Evolutionary conservation across 2,329 filamentous ascomycete genomes (phyloP).

Genomic region (Fusarium sambucinum): DNA sequence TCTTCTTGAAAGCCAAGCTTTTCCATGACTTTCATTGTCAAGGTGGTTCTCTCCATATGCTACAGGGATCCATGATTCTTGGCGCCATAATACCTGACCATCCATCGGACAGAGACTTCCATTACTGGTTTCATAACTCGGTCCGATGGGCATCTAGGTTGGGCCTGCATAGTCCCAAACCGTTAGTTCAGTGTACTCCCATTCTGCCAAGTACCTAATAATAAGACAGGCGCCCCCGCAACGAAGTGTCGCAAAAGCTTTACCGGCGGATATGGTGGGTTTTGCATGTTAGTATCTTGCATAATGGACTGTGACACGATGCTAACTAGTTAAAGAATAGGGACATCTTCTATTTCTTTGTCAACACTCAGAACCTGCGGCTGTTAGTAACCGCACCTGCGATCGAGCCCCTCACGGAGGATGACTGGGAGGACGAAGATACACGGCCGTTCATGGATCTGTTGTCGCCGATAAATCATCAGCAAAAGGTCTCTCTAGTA

Average conservation of each 20-base stretch:
- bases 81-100: constrained; percentile 25
- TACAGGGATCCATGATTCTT: constrained; percentile 34
- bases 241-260: constrained; percentile 2
- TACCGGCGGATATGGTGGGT: constrained; percentile 38
- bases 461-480: neutral
- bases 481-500: constrained; percentile 20
- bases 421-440: constrained; percentile 34
- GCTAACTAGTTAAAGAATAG: neutral
- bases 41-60: constrained; percentile 1
- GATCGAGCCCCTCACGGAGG: neutral
- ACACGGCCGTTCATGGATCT: neutral
- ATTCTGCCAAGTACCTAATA: accelerated
- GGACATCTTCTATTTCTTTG: constrained; percentile 30
- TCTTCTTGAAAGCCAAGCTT: constrained; percentile 35
- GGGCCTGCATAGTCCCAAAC: constrained; percentile 9
- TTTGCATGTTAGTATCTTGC: constrained; percentile 20
- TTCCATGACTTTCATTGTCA: constrained; percentile 39
- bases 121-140: constrained; percentile 40
- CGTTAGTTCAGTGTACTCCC: neutral
- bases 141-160: constrained; percentile 21
- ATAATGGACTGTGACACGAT: accelerated
- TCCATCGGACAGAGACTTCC: constrained; percentile 28
- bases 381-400: neutral
- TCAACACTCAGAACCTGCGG: constrained; percentile 18
- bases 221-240: neutral